Percentiles rank a stretch among this genome's conserved stretches.
Evolutionary conservation across 2,329 filamentous ascomycete species (phyloP).

Genomic region (Xylariales sp.): DNA sequence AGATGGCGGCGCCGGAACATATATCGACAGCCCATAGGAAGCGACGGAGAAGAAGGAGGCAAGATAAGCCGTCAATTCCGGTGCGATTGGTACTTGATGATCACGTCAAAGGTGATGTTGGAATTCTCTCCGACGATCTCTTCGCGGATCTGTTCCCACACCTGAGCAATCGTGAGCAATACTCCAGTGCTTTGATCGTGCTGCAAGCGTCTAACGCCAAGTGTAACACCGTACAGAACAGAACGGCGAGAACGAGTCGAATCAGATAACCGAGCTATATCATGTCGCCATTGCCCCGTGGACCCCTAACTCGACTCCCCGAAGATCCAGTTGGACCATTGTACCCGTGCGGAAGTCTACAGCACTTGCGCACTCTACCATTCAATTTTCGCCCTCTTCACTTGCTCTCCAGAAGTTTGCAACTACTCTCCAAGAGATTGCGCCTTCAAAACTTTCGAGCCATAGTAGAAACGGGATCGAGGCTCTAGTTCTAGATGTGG

Average conservation of each 20-base stretch:
- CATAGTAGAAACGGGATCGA: constrained; percentile 76
- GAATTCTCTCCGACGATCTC: constrained; percentile 81
- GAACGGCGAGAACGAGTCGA: constrained; percentile 24
- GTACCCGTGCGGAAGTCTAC: constrained; percentile 67
- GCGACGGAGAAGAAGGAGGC: constrained; percentile 48
- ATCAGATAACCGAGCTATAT: constrained; percentile 36
- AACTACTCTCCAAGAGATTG: constrained; percentile 63
- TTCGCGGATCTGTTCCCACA: constrained; percentile 75
- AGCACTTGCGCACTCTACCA: constrained; percentile 67
- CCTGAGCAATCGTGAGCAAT: constrained; percentile 45
- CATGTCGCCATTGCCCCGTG: constrained; percentile 73
- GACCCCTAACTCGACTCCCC: constrained; percentile 52
- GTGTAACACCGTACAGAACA: constrained; percentile 19
- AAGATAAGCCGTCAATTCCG: constrained; percentile 70
- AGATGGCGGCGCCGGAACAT: constrained; percentile 14
- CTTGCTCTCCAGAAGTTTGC: constrained; percentile 76
- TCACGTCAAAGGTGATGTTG: constrained; percentile 78
- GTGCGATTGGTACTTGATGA: constrained; percentile 82
- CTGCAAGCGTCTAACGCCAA: constrained; percentile 12
- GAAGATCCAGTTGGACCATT: constrained; percentile 76
- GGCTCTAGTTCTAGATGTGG: constrained; percentile 75
- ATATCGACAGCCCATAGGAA: constrained; percentile 28
- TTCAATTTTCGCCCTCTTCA: constrained; percentile 72
- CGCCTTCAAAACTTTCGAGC: constrained; percentile 69
- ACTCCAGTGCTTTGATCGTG: constrained; percentile 14